Percentiles rank a stretch among this genome's conserved stretches.
Conservation (phyloP, 257 asterid species). For the Przewalskia tangutica region DNA sequence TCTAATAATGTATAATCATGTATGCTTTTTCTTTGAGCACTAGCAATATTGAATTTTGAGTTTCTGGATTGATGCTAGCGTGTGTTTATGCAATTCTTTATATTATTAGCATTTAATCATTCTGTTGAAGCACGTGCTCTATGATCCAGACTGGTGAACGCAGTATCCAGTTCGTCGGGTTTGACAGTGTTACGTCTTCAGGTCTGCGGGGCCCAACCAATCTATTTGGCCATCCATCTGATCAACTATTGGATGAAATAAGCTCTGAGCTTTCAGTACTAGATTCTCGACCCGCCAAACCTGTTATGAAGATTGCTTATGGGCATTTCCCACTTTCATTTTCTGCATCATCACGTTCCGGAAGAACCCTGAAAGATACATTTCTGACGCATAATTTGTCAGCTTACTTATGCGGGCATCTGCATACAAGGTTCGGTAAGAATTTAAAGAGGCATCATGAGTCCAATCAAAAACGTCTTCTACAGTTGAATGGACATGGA, state of each 20-base stretch:
- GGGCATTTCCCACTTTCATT: constrained; percentile 96
- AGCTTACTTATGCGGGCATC: constrained; percentile 86
- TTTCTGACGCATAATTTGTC: constrained; percentile 43
- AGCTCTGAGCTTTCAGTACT: constrained; percentile 56
- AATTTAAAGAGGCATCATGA: constrained; percentile 72
- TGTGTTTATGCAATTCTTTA: not conserved
- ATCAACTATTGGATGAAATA: constrained; percentile 54
- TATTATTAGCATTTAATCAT: constrained; percentile 7
- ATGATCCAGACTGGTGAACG: constrained; percentile 57
- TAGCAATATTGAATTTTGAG: not conserved
- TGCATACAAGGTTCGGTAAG: constrained; percentile 69
- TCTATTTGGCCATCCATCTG: constrained; percentile 93
- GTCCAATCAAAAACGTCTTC: constrained; percentile 27
- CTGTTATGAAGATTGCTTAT: constrained; percentile 58
- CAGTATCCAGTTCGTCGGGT: constrained; percentile 70
- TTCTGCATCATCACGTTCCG: constrained; percentile 67
- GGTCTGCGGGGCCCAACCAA: constrained; percentile 96
- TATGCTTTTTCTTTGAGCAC: not conserved
- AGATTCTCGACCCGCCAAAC: constrained; percentile 40
- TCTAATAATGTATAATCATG: not conserved
- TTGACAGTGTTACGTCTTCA: constrained; percentile 61
- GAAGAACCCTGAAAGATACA: constrained; percentile 53
- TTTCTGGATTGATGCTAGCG: not conserved
- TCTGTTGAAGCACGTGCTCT: constrained; percentile 14
- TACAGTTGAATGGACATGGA: constrained; percentile 57